A percentile compares a stretch with the other conserved stretches of the same genome.
These are phyloP conservation scores for Phytophthora europaea DNA, from an alignment of 352 stramenopile species.

Conservation along the genomic window DNA sequence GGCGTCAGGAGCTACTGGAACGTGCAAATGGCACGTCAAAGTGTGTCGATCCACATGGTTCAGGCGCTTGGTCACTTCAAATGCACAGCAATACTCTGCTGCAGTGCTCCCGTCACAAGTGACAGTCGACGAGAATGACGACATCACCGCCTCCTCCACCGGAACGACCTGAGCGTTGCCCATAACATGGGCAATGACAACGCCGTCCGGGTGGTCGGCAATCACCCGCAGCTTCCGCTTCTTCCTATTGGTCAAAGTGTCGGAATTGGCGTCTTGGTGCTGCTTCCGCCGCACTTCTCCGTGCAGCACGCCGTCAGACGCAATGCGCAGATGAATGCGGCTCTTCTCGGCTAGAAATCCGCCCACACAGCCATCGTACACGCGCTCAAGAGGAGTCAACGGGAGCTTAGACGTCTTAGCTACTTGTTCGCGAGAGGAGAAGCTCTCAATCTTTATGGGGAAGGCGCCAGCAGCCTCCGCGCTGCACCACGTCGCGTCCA, in stretches of 20 bases:
- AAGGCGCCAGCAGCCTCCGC: slow-evolving; percentile 2
- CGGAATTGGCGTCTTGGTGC: slow-evolving; percentile 2
- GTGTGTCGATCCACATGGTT: slow-evolving; percentile 55
- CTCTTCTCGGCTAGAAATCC: slow-evolving; percentile 48
- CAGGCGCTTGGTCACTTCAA: slow-evolving; percentile 50
- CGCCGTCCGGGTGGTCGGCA: slow-evolving; percentile 34
- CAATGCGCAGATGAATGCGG: slow-evolving; percentile 54
- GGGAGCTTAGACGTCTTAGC: not conserved
- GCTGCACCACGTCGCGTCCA: slow-evolving; percentile 24
- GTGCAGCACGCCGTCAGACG: slow-evolving; percentile 43
- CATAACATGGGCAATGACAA: slow-evolving; percentile 46
- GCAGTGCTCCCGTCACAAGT: slow-evolving; percentile 6
- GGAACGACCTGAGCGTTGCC: slow-evolving; percentile 39
- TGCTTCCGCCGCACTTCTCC: slow-evolving; percentile 49
- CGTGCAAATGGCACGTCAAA: slow-evolving; percentile 55
- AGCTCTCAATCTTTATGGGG: slow-evolving; percentile 1
- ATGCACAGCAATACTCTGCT: slow-evolving; percentile 57
- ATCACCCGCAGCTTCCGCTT: slow-evolving; percentile 42
- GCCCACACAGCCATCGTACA: slow-evolving; percentile 62
- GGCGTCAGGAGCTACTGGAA: slow-evolving; percentile 32
- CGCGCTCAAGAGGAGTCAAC: slow-evolving; percentile 37
- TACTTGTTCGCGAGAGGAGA: slow-evolving; percentile 6
- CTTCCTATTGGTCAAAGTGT: slow-evolving; percentile 1
- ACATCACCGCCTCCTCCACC: slow-evolving; percentile 35
- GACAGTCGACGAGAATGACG: slow-evolving; percentile 5